Evolutionary conservation across 2,329 filamentous ascomycete species (phyloP).

Genomic region (Parastagonospora avenae): DNA sequence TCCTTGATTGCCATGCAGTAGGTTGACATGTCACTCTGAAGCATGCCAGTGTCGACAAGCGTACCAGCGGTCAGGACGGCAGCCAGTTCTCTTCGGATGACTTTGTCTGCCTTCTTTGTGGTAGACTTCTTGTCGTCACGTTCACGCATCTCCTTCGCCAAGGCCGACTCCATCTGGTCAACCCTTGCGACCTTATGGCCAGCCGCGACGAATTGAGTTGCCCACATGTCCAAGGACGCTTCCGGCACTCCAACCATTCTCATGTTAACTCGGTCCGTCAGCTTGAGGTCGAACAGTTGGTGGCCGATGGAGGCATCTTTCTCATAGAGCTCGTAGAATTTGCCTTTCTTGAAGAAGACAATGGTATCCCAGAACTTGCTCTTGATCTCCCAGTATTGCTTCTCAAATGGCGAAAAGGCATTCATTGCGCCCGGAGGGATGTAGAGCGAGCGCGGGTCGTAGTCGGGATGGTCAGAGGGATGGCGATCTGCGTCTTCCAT

Average conservation of each 20-base stretch:
- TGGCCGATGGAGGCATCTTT: conserved; percentile 97
- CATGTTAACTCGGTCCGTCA: conserved; percentile 99
- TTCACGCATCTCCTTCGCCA: conserved; percentile 99
- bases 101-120: conserved; percentile 74
- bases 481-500: conserved; percentile 84
- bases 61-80: conserved; percentile 92
- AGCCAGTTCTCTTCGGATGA: conserved; percentile 88
- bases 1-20: conserved; percentile 94
- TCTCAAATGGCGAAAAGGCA: conserved; percentile 92
- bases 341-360: conserved; percentile 99
- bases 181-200: conserved; percentile 97
- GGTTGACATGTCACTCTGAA: conserved; percentile 96
- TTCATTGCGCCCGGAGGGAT: conserved; percentile 80
- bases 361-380: conserved; percentile 97
- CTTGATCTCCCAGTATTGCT: conserved; percentile 99
- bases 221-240: conserved; percentile 94
- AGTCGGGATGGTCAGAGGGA: conserved; percentile 79
- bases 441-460: conserved; percentile 88
- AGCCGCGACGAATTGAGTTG: conserved; percentile 97
- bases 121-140: conserved; percentile 65
- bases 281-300: conserved; percentile 94
- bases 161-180: conserved; percentile 93
- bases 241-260: conserved; percentile 98
- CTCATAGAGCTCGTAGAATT: conserved; percentile 98
- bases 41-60: conserved; percentile 92